phyloP scores from a whole-genome alignment of 179 eudicot genomes.

The Beta corolliflora region DNA sequence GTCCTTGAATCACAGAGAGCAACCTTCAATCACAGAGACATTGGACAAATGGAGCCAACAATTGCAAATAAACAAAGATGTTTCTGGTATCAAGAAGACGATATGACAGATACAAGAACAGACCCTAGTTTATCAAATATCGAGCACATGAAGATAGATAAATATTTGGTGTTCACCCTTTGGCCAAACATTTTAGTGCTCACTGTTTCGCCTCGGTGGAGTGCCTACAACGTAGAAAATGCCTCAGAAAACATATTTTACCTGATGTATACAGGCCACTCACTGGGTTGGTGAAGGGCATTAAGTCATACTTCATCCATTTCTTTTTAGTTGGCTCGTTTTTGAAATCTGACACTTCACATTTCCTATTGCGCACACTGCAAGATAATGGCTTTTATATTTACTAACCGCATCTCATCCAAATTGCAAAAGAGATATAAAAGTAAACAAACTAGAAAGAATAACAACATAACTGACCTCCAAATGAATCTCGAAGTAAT shows the following conservation, averaged over 20 bases:
- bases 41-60: neutral
- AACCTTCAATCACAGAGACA: neutral
- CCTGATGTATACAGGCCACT: neutral
- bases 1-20: neutral
- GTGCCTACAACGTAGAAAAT: slow-evolving; percentile 52
- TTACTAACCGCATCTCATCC: neutral
- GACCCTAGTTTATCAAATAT: neutral
- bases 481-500: slow-evolving; percentile 93
- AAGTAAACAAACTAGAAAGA: neutral
- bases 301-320: neutral
- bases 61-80: neutral
- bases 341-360: no score
- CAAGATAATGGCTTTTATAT: neutral
- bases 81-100: slow-evolving; percentile 9
- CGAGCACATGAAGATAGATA: neutral
- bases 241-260: slow-evolving; percentile 10
- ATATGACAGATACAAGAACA: neutral
- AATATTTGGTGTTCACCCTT: slow-evolving; percentile 54
- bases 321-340: no score
- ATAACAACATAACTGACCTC: slow-evolving; percentile 53
- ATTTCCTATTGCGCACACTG: neutral
- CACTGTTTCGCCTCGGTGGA: slow-evolving; percentile 91
- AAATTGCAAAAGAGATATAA: slow-evolving; percentile 4
- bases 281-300: neutral
- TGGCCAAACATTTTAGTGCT: slow-evolving; percentile 97